A percentile compares a stretch with the other conserved stretches of the same genome.
These are phyloP conservation scores for Lachnellula willkommii DNA, from an alignment of 2,329 filamentous ascomycete species.

Conservation along the genomic window DNA sequence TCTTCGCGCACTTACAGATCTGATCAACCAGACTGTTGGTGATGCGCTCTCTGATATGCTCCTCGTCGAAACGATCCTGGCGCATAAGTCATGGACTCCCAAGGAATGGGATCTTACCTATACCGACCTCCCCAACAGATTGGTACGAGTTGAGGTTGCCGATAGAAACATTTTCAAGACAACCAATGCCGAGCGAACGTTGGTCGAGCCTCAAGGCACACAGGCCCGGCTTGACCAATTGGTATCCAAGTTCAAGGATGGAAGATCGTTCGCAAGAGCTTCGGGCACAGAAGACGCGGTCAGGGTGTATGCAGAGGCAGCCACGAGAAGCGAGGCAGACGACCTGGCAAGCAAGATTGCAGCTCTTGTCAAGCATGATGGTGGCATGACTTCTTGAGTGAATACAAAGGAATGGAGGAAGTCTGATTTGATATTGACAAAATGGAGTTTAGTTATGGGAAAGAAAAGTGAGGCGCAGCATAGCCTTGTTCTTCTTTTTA, in stretches of 20 bases:
- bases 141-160: slow-evolving; percentile 86
- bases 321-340: slow-evolving; percentile 81
- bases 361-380: slow-evolving; percentile 22
- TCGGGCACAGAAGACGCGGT: slow-evolving; percentile 96
- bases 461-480: neutral
- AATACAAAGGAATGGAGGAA: neutral
- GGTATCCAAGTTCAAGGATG: slow-evolving; percentile 86
- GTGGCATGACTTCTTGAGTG: slow-evolving; percentile 4
- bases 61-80: slow-evolving; percentile 90
- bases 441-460: neutral
- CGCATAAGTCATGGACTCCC: slow-evolving; percentile 87
- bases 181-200: slow-evolving; percentile 83
- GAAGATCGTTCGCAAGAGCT: slow-evolving; percentile 83
- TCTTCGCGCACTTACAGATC: slow-evolving; percentile 73
- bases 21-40: slow-evolving; percentile 97
- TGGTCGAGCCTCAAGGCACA: slow-evolving; percentile 71
- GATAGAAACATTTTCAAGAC: slow-evolving; percentile 88
- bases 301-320: slow-evolving; percentile 91
- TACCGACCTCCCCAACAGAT: slow-evolving; percentile 86
- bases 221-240: slow-evolving; percentile 83
- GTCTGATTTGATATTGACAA: slow-evolving; percentile 7
- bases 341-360: slow-evolving; percentile 80
- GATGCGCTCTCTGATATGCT: slow-evolving; percentile 95
- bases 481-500: neutral
- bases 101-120: slow-evolving; percentile 93